phyloP scores from a whole-genome alignment of 345 rosid genomes.

The Aegle marmelos region DNA sequence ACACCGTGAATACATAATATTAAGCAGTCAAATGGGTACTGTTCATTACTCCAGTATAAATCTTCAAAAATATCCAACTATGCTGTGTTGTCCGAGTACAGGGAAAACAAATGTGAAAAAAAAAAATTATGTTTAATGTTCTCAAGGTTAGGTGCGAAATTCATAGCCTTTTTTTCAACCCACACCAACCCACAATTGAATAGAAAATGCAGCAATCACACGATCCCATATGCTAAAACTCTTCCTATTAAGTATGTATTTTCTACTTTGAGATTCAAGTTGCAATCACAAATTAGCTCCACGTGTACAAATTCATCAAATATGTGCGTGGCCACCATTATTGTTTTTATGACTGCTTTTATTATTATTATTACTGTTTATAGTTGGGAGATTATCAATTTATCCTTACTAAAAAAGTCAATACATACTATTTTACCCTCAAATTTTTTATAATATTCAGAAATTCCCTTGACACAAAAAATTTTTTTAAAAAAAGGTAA shows the following conservation, averaged over 20 bases:
- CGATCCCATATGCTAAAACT: background rate
- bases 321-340: background rate
- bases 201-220: too few species aligned
- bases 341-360: background rate
- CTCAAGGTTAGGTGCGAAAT: background rate
- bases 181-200: background rate
- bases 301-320: background rate
- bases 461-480: too few species aligned
- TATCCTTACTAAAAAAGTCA: too few species aligned
- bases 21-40: too few species aligned
- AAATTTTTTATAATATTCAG: too few species aligned
- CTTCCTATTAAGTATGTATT: too few species aligned
- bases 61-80: background rate
- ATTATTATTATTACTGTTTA: too few species aligned
- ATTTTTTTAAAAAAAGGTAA: too few species aligned
- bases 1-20: too few species aligned
- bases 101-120: background rate
- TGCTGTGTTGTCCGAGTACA: background rate
- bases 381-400: too few species aligned
- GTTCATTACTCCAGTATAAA: too few species aligned
- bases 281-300: background rate
- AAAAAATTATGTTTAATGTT: background rate
- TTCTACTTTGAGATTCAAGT: background rate
- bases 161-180: background rate
- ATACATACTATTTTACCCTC: too few species aligned